phyloP scores from a whole-genome alignment of 805 yeast species.

The Candida pini region DNA sequence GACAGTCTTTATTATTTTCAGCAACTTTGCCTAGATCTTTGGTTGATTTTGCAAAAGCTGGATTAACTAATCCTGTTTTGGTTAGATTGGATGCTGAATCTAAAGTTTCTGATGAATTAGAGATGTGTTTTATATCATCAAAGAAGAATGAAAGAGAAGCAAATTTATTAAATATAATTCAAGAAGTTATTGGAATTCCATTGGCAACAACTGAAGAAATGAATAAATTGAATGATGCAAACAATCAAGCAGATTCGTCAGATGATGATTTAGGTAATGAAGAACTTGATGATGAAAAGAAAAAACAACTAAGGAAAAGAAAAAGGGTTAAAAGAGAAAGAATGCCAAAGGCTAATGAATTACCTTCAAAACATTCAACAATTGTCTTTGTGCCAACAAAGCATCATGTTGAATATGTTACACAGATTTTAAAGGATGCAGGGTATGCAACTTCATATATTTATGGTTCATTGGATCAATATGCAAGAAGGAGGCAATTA shows the following conservation, averaged over 20 bases:
- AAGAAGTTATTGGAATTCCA: slow-evolving; percentile 82
- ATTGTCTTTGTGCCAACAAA: slow-evolving; percentile 94
- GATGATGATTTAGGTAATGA: slow-evolving; percentile 52
- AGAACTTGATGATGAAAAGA: slow-evolving; percentile 34
- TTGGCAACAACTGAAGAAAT: slow-evolving; percentile 67
- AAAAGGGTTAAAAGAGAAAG: slow-evolving; percentile 44
- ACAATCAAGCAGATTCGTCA: slow-evolving; percentile 43
- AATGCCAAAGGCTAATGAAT: slow-evolving; percentile 72
- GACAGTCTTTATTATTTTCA: slow-evolving; percentile 87
- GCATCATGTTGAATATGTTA: slow-evolving; percentile 93
- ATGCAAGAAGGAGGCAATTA: slow-evolving; percentile 86
- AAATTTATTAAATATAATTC: slow-evolving; percentile 66
- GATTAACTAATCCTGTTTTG: slow-evolving; percentile 84
- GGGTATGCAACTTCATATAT: slow-evolving; percentile 86
- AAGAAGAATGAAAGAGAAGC: slow-evolving; percentile 89
- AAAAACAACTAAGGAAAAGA: slow-evolving; percentile 24
- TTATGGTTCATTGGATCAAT: slow-evolving; percentile 92
- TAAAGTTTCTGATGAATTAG: slow-evolving; percentile 83
- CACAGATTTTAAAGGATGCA: slow-evolving; percentile 60
- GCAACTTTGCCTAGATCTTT: slow-evolving; percentile 91
- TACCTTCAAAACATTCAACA: slow-evolving; percentile 83
- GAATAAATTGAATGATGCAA: slow-evolving; percentile 43
- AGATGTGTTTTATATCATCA: slow-evolving; percentile 79
- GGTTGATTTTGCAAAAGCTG: slow-evolving; percentile 97
- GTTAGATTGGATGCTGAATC: slow-evolving; percentile 91